Conservation (phyloP, 1,284 basidiomycete genomes). For the Dichomitus squalens region DNA sequence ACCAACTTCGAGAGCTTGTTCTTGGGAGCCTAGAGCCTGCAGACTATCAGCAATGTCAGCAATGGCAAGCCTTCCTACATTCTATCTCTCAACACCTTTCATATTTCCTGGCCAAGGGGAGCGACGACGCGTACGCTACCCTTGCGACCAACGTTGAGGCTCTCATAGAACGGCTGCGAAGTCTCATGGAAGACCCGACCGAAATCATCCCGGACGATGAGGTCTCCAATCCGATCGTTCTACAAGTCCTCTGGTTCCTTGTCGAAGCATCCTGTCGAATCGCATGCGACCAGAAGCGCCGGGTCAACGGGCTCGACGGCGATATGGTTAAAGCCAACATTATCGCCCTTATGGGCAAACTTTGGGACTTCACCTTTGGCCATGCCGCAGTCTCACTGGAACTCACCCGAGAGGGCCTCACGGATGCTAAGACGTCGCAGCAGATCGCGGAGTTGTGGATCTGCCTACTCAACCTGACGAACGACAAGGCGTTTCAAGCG, state of each 20-base stretch:
- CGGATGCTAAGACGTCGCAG: conserved; percentile 26
- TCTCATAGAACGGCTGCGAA: conserved; percentile 42
- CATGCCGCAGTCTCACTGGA: conserved; percentile 46
- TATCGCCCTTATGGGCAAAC: conserved; percentile 47
- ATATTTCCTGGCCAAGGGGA: conserved; percentile 25
- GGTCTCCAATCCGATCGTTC: conserved; percentile 42
- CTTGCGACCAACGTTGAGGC: conserved; percentile 40
- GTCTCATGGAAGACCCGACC: conserved; percentile 23
- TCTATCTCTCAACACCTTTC: conserved; percentile 29
- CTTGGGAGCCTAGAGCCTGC: conserved; percentile 38
- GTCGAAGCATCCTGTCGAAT: conserved; percentile 58
- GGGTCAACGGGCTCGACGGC: conserved; percentile 26
- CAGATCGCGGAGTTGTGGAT: conserved; percentile 73
- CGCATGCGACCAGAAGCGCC: conserved; percentile 25
- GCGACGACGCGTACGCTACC: conserved; percentile 16
- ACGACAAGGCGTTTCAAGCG: conserved; percentile 7
- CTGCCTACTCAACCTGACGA: conserved; percentile 57
- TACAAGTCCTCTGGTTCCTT: conserved; percentile 57
- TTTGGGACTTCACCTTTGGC: conserved; percentile 59
- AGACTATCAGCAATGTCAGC: conserved; percentile 35
- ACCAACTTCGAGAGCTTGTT: conserved; percentile 36
- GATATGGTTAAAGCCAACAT: conserved; percentile 29
- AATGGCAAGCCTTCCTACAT: conserved; percentile 30
- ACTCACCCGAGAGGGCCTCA: conserved; percentile 42
- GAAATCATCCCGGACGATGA: conserved; percentile 28